Percentiles rank a stretch among this genome's conserved stretches.
phyloP scores from a whole-genome alignment of 208 protist species.

The Trypanosoma congolense region DNA sequence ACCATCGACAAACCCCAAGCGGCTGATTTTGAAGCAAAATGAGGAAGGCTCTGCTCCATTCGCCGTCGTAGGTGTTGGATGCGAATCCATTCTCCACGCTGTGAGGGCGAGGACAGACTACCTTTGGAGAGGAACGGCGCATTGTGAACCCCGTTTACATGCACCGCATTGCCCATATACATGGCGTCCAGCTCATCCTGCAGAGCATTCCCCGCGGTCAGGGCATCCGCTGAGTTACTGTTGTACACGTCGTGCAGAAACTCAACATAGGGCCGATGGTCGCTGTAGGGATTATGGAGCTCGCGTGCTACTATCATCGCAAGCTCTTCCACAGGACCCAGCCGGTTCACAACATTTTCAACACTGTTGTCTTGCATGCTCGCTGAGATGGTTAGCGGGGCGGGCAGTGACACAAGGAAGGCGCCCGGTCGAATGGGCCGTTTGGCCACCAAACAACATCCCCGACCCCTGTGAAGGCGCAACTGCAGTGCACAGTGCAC shows the following conservation, averaged over 20 bases:
- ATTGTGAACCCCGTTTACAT: slow-evolving; percentile 51
- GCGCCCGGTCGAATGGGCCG: slow-evolving; percentile 32
- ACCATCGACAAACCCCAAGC: slow-evolving; percentile 81
- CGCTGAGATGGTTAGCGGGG: slow-evolving; percentile 30
- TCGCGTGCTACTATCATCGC: slow-evolving; percentile 52
- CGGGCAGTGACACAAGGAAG: slow-evolving; percentile 58
- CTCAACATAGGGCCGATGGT: slow-evolving; percentile 62
- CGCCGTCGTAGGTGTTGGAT: slow-evolving; percentile 44
- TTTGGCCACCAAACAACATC: slow-evolving; percentile 38
- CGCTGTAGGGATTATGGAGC: slow-evolving; percentile 60
- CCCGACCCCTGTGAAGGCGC: slow-evolving; percentile 20
- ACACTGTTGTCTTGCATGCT: background rate
- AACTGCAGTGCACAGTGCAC: slow-evolving; percentile 61
- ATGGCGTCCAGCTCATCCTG: slow-evolving; percentile 47
- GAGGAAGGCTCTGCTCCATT: slow-evolving; percentile 73
- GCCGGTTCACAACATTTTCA: slow-evolving; percentile 24
- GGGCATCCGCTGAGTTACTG: slow-evolving; percentile 35
- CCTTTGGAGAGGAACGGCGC: slow-evolving; percentile 68
- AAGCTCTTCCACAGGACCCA: slow-evolving; percentile 39
- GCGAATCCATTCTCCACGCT: slow-evolving; percentile 65
- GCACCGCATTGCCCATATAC: slow-evolving; percentile 74
- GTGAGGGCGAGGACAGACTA: slow-evolving; percentile 27
- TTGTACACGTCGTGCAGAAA: slow-evolving; percentile 87
- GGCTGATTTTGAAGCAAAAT: slow-evolving; percentile 73
- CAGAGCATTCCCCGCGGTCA: slow-evolving; percentile 11